phyloP scores from a whole-genome alignment of 2,329 filamentous ascomycete genomes.

The Incumbomyces delicatus region DNA sequence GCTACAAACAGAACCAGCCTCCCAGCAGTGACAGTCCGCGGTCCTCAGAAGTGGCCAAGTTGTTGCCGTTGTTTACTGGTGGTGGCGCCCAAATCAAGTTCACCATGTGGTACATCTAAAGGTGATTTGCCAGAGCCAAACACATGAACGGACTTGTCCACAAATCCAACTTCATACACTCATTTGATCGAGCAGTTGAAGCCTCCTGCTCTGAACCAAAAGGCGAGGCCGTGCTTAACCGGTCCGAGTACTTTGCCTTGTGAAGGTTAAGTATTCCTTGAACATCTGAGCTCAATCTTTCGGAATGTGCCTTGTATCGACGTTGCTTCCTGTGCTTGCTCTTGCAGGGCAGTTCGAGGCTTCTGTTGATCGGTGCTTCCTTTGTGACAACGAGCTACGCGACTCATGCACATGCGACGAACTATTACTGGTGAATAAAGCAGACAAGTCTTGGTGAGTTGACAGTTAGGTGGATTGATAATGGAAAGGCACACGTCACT shows the following conservation, averaged over 20 bases:
- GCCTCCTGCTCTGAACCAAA: conserved; percentile 20
- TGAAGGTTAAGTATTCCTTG: neutral
- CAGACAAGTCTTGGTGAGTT: too few species aligned
- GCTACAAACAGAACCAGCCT: conserved; percentile 26
- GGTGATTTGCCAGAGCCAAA: neutral
- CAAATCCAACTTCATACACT: conserved; percentile 1
- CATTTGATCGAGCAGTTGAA: conserved; percentile 17
- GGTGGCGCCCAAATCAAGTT: conserved; percentile 15
- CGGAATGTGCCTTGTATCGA: neutral
- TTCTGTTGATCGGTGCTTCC: conserved; percentile 4
- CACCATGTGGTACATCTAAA: conserved; percentile 34
- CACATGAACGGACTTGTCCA: neutral
- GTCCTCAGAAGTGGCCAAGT: conserved; percentile 24
- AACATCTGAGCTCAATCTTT: neutral
- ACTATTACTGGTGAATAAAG: too few species aligned
- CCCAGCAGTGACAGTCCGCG: conserved; percentile 21
- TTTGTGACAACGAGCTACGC: neutral
- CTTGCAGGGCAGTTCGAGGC: conserved; percentile 5
- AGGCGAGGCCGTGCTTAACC: conserved; percentile 19
- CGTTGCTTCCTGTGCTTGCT: conserved; percentile 4
- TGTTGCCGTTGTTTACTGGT: conserved; percentile 27
- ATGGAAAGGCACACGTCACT: too few species aligned
- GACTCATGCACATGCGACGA: too few species aligned
- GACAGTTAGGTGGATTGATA: too few species aligned
- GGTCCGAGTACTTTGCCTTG: conserved; percentile 6